phyloP scores from a whole-genome alignment of 129 eudicot species.

The Pittosporum tobira region DNA sequence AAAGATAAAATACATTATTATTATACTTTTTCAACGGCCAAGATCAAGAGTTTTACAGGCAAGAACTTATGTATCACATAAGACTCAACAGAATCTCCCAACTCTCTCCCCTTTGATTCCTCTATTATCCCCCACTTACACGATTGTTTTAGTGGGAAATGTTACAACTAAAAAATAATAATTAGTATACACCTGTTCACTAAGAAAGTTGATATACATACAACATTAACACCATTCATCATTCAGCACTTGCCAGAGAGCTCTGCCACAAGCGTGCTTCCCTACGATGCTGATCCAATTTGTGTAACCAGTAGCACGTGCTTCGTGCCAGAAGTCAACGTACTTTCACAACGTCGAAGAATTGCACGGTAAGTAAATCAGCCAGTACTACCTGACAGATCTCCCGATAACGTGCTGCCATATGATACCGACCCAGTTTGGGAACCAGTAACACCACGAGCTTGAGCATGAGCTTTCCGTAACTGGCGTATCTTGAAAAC shows the following conservation, averaged over 20 bases:
- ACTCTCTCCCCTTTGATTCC: too few relatives aligned
- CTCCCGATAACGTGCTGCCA: constrained; percentile 64
- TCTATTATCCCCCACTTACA: too few relatives aligned
- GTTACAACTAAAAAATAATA: too few relatives aligned
- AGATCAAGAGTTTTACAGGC: too few relatives aligned
- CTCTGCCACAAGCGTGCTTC: constrained; percentile 82
- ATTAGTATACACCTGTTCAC: too few relatives aligned
- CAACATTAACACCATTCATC: constrained; percentile 12
- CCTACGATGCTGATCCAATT: constrained; percentile 84
- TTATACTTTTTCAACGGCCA: too few relatives aligned
- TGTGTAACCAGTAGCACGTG: constrained; percentile 21
- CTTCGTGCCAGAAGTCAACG: too few relatives aligned
- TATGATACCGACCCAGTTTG: constrained; percentile 60
- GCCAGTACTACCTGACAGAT: constrained; percentile 37
- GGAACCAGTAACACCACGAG: constrained; percentile 16
- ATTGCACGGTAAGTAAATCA: constrained; percentile 19
- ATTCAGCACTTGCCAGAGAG: constrained; percentile 65
- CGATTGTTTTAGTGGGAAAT: too few relatives aligned
- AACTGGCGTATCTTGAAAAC: constrained; percentile 74
- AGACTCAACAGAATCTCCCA: too few relatives aligned
- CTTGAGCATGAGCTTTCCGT: constrained; percentile 52
- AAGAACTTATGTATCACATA: too few relatives aligned
- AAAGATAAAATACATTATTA: too few relatives aligned
- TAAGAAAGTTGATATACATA: constrained; percentile 1
- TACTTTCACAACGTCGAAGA: too few relatives aligned